Evolutionary conservation across 257 asterid genomes (phyloP).

Genomic region (Rhazya stricta): DNA sequence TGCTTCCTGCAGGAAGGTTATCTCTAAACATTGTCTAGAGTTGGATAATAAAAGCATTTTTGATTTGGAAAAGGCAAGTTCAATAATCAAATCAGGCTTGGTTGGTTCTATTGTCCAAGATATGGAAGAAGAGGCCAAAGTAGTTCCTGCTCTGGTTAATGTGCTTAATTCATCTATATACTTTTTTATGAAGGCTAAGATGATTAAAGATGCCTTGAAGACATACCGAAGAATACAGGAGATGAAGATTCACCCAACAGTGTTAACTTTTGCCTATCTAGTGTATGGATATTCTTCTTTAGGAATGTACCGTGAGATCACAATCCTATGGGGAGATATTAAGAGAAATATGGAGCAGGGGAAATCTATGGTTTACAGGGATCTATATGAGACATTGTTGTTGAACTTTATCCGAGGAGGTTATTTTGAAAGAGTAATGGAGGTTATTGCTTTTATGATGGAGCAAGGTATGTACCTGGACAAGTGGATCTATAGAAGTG

Average conservation of each 20-base stretch:
- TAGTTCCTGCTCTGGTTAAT: slow-evolving; percentile 25
- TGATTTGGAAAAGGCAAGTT: slow-evolving; percentile 20
- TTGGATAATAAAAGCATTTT: slow-evolving; percentile 19
- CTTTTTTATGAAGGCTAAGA: slow-evolving; percentile 75
- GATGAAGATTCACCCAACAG: slow-evolving; percentile 57
- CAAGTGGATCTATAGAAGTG: slow-evolving; percentile 58
- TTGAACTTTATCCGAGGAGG: slow-evolving; percentile 75
- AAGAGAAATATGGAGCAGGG: slow-evolving; percentile 49
- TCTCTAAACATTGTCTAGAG: slow-evolving; percentile 15
- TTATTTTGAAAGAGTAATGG: slow-evolving; percentile 84
- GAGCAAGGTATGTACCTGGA: slow-evolving; percentile 61
- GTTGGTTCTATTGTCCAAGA: slow-evolving; percentile 37
- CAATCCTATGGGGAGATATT: slow-evolving; percentile 78
- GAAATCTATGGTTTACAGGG: slow-evolving; percentile 40
- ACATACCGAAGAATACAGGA: slow-evolving; percentile 68
- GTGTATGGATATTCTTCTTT: slow-evolving; percentile 51
- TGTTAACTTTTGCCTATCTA: slow-evolving; percentile 53
- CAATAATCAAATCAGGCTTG: slow-evolving; percentile 29
- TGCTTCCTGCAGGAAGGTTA: slow-evolving; percentile 15
- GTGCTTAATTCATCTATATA: slow-evolving; percentile 65
- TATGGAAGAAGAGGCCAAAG: slow-evolving; percentile 37
- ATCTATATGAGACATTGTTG: slow-evolving; percentile 57
- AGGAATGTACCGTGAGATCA: slow-evolving; percentile 75
- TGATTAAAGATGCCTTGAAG: slow-evolving; percentile 72
- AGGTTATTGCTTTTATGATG: slow-evolving; percentile 60